These are phyloP conservation scores for Ophiosphaerella herpotricha DNA, from an alignment of 2,329 filamentous ascomycete species.

Conservation along the genomic window DNA sequence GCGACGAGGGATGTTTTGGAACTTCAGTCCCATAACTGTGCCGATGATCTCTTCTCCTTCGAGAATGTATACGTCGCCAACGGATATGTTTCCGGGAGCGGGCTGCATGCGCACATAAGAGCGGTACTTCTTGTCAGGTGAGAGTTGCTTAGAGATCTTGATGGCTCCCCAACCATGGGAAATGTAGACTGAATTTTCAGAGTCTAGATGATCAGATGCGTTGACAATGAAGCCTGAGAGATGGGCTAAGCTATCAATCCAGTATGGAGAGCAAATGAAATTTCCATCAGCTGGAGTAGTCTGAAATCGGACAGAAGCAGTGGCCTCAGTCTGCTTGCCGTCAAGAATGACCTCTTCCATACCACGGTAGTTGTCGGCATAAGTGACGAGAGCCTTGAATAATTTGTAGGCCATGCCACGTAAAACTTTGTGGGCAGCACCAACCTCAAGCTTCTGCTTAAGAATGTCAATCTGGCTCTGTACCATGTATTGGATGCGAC, in stretches of 20 bases:
- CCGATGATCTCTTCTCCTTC: constrained; percentile 64
- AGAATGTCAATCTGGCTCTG: constrained; percentile 66
- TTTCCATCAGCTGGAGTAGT: constrained; percentile 59
- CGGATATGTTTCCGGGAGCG: constrained; percentile 58
- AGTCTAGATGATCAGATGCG: constrained; percentile 62
- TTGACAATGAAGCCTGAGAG: constrained; percentile 66
- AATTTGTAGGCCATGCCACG: constrained; percentile 80
- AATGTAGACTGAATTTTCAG: constrained; percentile 64
- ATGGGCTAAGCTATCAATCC: constrained; percentile 63
- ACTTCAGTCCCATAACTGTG: constrained; percentile 66
- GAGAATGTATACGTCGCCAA: constrained; percentile 65
- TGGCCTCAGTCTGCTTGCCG: constrained; percentile 60
- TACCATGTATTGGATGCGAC: constrained; percentile 66
- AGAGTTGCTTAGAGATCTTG: constrained; percentile 59
- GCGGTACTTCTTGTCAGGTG: constrained; percentile 58
- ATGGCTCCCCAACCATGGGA: constrained; percentile 66
- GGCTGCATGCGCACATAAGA: constrained; percentile 68
- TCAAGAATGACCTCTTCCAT: constrained; percentile 65
- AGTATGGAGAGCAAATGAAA: constrained; percentile 63
- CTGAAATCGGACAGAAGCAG: constrained; percentile 59
- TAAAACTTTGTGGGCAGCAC: constrained; percentile 72
- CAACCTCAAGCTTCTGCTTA: constrained; percentile 66
- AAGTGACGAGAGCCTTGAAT: constrained; percentile 63
- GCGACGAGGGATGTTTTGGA: constrained; percentile 69
- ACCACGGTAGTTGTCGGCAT: constrained; percentile 61